Evolutionary conservation across 2,329 filamentous ascomycete genomes (phyloP), one percentile per base, ranked within the genome.

Genomic region (Spiromastix sp.): DNA sequence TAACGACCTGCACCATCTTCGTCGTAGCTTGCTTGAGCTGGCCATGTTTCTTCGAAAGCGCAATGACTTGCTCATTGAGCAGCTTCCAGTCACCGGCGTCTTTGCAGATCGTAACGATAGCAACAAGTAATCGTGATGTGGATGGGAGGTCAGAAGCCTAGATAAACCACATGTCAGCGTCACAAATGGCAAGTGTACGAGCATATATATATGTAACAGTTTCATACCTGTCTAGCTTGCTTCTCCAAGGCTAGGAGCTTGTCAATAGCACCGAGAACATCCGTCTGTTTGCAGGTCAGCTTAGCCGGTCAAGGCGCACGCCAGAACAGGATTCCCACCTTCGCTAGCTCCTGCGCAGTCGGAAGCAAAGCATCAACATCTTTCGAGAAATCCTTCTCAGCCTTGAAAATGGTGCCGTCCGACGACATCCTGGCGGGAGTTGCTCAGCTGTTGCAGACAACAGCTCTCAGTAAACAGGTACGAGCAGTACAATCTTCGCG

Each of bases 11-110:
- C 42, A 98, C 87, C 91, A 98, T 98, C 70, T 89, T 91, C 51
- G 91, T 96, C 54, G 87, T 91, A 55, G 91, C 91, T 66, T 96
- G 91, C 66, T 98, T 98, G 57, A 98, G 86, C 70, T 98, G 91
- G 52, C 87, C 85, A 82, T 98, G 91, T 71, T 98, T 98, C 79
- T 98, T 98, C 47, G 91, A 96, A 39, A 98, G 72, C 45, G 95
- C 72, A 51, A 94, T 72, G 44, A 94, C 85, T 67, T 98, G 91
- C 66, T 98, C 91, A 59, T 94, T 96, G 65, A 98, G 74, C 54
- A 95, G 68, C 60, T 77, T 79, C 91, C 91, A 98, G 61, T 98
- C 86, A 48, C 81, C 81, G 13, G 83, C 79, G 61, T 93, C 73
- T 66, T 95, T 96, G 69, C 85, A 89, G 69, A 96, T 77, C 56